A percentile compares a stretch with the other conserved stretches of the same genome.
Evolutionary conservation across 2,329 filamentous ascomycete species (phyloP).

Genomic region (Botrytis deweyae): DNA sequence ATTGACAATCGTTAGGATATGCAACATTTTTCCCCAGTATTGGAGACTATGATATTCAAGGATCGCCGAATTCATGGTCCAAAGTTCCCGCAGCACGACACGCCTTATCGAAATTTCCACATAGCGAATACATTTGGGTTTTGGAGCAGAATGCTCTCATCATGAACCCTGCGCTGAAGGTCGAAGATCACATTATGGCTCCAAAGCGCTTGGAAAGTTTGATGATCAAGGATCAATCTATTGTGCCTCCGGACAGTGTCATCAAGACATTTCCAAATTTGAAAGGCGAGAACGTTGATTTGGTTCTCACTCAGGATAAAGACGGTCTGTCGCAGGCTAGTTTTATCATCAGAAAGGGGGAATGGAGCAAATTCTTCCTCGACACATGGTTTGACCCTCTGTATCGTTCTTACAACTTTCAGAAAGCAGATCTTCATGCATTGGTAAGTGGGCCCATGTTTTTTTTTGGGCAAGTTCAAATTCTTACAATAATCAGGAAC

Average conservation of each 20-base stretch:
- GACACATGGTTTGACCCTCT: conserved; percentile 96
- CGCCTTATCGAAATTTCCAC: conserved; percentile 76
- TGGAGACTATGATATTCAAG: conserved; percentile 71
- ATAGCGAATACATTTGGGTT: conserved; percentile 81
- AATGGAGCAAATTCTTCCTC: conserved; percentile 89
- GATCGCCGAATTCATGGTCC: conserved; percentile 65
- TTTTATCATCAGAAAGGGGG: conserved; percentile 77
- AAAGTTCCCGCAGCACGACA: conserved; percentile 85
- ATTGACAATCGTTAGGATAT: conserved; percentile 62
- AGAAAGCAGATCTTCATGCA: conserved; percentile 89
- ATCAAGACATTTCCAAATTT: conserved; percentile 90
- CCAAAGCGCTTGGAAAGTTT: conserved; percentile 65
- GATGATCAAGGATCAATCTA: conserved; percentile 82
- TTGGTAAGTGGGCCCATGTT: conserved; percentile 57
- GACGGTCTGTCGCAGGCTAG: conserved; percentile 75
- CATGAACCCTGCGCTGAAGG: conserved; percentile 72
- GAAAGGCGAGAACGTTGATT: conserved; percentile 72
- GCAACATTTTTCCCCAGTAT: conserved; percentile 75
- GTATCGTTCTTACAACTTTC: conserved; percentile 92
- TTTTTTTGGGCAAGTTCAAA: background rate
- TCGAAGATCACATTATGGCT: conserved; percentile 71
- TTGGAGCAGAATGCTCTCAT: conserved; percentile 83
- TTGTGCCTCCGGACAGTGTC: conserved; percentile 94
- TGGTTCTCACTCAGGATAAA: conserved; percentile 81
- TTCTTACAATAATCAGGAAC: conserved; percentile 57